phyloP scores from a whole-genome alignment of 129 eudicot species.

The Flaveria brownii region DNA sequence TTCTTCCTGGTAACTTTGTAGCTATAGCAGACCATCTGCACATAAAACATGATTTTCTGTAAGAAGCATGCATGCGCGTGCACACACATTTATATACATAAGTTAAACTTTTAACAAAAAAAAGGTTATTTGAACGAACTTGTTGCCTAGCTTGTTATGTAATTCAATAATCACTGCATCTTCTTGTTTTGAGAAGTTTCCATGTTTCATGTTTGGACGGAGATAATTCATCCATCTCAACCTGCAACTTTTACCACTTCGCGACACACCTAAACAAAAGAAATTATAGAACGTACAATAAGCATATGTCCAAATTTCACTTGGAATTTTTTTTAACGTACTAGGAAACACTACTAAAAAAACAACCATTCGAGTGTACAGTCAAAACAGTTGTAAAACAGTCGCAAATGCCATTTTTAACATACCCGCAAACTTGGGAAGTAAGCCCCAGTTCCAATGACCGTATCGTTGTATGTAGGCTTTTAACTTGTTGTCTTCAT shows the following conservation, averaged over 20 bases:
- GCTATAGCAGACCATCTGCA: slow-evolving; percentile 28
- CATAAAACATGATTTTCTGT: not conserved
- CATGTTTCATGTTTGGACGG: slow-evolving; percentile 19
- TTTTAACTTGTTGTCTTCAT: slow-evolving; percentile 24
- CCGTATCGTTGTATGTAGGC: slow-evolving; percentile 21
- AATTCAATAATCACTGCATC: slow-evolving; percentile 27
- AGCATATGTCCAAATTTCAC: not conserved
- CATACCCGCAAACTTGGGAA: slow-evolving; percentile 26
- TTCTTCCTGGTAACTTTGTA: slow-evolving; percentile 25
- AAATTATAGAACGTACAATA: slow-evolving; percentile 7
- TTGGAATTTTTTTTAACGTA: not conserved
- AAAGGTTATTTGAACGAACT: slow-evolving; percentile 3
- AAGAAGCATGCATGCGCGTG: not conserved
- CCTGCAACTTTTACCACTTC: slow-evolving; percentile 29
- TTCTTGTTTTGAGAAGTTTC: slow-evolving; percentile 4
- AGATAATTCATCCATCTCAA: slow-evolving; percentile 30
- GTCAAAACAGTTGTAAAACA: too few relatives aligned
- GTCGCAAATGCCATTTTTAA: too few relatives aligned
- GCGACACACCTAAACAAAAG: slow-evolving; percentile 13
- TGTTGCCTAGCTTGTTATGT: slow-evolving; percentile 40
- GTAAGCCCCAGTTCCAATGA: slow-evolving; percentile 28
- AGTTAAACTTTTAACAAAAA: too few relatives aligned
- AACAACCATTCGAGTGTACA: not conserved
- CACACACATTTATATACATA: not conserved
- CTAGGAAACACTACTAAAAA: not conserved